Evolutionary conservation across 2,329 filamentous ascomycete species (phyloP).

Genomic region (Fusarium sp.): DNA sequence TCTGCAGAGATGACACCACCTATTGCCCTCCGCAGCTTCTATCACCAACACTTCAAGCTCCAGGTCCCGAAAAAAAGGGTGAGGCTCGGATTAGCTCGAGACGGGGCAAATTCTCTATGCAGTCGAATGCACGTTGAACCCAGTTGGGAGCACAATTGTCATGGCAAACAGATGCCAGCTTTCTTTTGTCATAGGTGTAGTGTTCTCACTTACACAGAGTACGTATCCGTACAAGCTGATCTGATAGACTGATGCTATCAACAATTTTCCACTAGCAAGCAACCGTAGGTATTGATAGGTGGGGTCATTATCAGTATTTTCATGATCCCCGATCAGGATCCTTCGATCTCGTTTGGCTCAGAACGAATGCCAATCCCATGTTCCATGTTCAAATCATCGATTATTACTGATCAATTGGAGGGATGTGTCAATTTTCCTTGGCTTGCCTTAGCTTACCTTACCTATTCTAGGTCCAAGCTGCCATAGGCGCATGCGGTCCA

Average conservation of each 20-base stretch:
- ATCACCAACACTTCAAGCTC: conserved; percentile 21
- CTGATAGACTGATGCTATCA: neutral
- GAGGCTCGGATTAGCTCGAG: conserved; percentile 6
- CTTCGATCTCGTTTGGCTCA: conserved; percentile 9
- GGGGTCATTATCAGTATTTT: conserved; percentile 19
- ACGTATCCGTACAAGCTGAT: conserved; percentile 1
- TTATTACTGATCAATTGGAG: conserved; percentile 34
- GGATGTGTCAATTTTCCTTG: conserved; percentile 40
- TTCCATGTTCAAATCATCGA: conserved; percentile 21
- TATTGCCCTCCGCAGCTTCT: conserved; percentile 14
- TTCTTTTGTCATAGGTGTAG: neutral
- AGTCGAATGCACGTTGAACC: conserved; percentile 18
- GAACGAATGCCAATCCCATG: conserved; percentile 10
- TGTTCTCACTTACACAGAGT: conserved; percentile 12
- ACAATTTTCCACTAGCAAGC: neutral
- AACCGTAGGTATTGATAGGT: neutral
- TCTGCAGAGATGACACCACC: conserved; percentile 48
- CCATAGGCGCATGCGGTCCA: conserved; percentile 12
- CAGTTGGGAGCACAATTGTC: conserved; percentile 8
- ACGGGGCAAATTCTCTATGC: conserved; percentile 22
- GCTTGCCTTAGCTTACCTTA: conserved; percentile 5
- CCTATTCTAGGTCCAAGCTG: conserved; percentile 9
- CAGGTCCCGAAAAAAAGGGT: conserved; percentile 21
- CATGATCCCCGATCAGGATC: conserved; percentile 19
- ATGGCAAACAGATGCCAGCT: conserved; percentile 6